phyloP scores from a whole-genome alignment of 352 stramenopile genomes.

The Pythium phragmitis region DNA sequence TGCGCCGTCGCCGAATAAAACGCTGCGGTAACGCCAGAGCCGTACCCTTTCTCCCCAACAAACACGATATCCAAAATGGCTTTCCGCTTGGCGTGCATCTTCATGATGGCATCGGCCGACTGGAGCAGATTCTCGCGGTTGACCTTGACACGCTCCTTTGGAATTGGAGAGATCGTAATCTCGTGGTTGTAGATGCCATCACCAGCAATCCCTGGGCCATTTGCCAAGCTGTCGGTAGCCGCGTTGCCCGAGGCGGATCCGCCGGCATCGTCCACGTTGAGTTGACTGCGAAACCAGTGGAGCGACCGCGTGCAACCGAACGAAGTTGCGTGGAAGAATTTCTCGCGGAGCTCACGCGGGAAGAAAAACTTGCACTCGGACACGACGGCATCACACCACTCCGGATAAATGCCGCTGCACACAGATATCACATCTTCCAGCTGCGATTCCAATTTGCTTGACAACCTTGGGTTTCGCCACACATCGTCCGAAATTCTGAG shows the following conservation, averaged over 20 bases:
- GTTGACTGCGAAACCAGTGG: slow-evolving; percentile 75
- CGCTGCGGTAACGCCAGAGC: slow-evolving; percentile 77
- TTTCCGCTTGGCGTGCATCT: slow-evolving; percentile 83
- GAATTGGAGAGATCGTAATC: slow-evolving; percentile 79
- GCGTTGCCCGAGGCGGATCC: slow-evolving; percentile 7
- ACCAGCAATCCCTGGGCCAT: slow-evolving; percentile 23
- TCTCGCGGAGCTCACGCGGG: slow-evolving; percentile 61
- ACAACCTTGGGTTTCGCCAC: slow-evolving; percentile 72
- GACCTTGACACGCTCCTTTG: slow-evolving; percentile 86
- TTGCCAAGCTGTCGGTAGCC: slow-evolving; percentile 18
- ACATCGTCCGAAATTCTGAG: slow-evolving; percentile 30
- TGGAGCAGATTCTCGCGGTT: slow-evolving; percentile 70
- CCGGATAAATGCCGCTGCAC: slow-evolving; percentile 79
- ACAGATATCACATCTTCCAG: slow-evolving; percentile 82
- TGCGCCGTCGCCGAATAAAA: slow-evolving; percentile 83
- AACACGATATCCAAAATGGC: slow-evolving; percentile 85
- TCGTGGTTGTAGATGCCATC: slow-evolving; percentile 70
- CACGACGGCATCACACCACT: slow-evolving; percentile 75
- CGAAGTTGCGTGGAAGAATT: slow-evolving; percentile 70
- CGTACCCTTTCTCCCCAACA: slow-evolving; percentile 83
- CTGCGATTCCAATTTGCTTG: slow-evolving; percentile 78
- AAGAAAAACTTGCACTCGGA: slow-evolving; percentile 85
- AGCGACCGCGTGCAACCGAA: slow-evolving; percentile 81
- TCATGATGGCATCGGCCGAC: slow-evolving; percentile 79
- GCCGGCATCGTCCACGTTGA: slow-evolving; percentile 51